Evolutionary conservation across 2,329 filamentous ascomycete genomes (phyloP).

Genomic region (Stemphylium vesicarium): DNA sequence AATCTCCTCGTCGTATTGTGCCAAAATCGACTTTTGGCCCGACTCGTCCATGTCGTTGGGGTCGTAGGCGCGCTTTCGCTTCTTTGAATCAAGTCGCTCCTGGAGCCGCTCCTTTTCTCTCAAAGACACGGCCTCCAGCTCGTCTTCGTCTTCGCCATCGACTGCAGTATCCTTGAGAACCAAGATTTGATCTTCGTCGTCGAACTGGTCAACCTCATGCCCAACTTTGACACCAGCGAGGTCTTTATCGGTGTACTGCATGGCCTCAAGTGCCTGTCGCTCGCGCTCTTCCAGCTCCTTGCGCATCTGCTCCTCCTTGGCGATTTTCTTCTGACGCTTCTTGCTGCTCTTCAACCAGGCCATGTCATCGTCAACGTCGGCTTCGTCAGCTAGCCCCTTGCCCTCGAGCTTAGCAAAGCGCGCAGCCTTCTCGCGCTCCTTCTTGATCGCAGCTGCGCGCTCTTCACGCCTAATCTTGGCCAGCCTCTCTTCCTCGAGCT

Average conservation of each 20-base stretch:
- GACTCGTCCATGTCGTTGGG: conserved; percentile 74
- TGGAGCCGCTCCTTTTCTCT: conserved; percentile 74
- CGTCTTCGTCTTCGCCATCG: conserved; percentile 82
- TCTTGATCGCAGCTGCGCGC: conserved; percentile 82
- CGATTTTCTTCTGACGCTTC: conserved; percentile 92
- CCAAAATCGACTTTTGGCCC: conserved; percentile 71
- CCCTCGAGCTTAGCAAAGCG: conserved; percentile 79
- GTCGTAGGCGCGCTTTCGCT: conserved; percentile 88
- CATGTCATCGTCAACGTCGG: conserved; percentile 73
- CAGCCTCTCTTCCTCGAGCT: conserved; percentile 69
- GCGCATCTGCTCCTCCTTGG: conserved; percentile 70
- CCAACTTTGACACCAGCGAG: conserved; percentile 90
- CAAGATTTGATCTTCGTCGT: conserved; percentile 85
- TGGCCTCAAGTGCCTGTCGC: conserved; percentile 65
- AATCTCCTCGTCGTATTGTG: conserved; percentile 96
- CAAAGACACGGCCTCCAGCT: conserved; percentile 79
- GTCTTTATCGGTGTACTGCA: conserved; percentile 83
- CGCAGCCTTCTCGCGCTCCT: conserved; percentile 82
- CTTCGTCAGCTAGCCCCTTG: conserved; percentile 81
- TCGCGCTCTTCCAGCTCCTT: conserved; percentile 78
- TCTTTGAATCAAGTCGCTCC: conserved; percentile 84
- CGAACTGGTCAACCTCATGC: conserved; percentile 82
- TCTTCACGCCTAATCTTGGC: conserved; percentile 81
- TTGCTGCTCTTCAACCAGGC: conserved; percentile 89
- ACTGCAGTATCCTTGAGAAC: conserved; percentile 95